A percentile compares a stretch with the other conserved stretches of the same genome.
Evolutionary conservation across 2,329 filamentous ascomycete species (phyloP).

Genomic region (Cadophora sp.): DNA sequence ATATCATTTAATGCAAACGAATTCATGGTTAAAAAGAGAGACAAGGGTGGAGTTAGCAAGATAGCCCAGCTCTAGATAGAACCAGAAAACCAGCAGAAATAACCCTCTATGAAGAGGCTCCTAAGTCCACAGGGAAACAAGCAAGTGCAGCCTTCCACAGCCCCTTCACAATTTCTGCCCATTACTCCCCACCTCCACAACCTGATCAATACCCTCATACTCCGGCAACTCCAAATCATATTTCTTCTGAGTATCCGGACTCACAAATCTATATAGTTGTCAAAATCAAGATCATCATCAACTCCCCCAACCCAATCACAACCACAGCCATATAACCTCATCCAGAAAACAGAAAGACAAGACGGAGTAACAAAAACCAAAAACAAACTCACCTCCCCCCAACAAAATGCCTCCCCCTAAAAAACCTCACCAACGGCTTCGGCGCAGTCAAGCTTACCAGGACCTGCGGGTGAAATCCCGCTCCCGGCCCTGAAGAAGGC

Average conservation of each 20-base stretch:
- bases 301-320: background rate
- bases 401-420: conserved; percentile 87
- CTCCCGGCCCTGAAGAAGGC: conserved; percentile 76
- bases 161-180: conserved; percentile 59
- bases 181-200: conserved; percentile 73
- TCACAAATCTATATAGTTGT: conserved; percentile 70
- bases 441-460: conserved; percentile 92
- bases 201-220: conserved; percentile 87
- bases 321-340: too few species aligned
- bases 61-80: background rate
- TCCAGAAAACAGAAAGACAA: too few species aligned
- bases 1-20: background rate
- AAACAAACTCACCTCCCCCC: conserved; percentile 70
- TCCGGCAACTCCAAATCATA: conserved; percentile 83
- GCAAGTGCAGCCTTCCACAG: background rate
- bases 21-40: background rate
- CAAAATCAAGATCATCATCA: background rate
- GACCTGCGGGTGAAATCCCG: conserved; percentile 78
- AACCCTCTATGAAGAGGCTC: too few species aligned
- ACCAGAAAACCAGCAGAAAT: too few species aligned
- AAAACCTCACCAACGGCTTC: conserved; percentile 86
- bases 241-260: conserved; percentile 78
- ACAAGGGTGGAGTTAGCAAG: background rate
- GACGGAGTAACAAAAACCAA: too few species aligned
- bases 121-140: background rate